Conservation (phyloP, 768 basidiomycete species). For the Mycena rebaudengoi region DNA sequence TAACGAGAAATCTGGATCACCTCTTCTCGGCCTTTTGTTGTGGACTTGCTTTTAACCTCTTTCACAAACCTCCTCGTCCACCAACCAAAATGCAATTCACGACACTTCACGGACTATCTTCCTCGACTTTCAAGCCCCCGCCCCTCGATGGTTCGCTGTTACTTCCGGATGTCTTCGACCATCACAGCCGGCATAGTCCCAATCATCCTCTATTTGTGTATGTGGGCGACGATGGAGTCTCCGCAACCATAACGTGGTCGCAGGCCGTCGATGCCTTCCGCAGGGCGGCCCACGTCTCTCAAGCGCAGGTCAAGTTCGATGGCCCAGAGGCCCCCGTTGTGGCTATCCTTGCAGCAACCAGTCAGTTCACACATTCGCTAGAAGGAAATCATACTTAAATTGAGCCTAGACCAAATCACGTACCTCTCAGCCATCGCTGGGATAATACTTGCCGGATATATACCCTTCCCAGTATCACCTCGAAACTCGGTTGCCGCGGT, state of each 20-base stretch:
- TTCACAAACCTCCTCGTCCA: neutral
- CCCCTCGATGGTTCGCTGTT: conserved; percentile 35
- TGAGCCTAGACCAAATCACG: conserved; percentile 40
- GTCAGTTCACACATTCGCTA: conserved; percentile 9
- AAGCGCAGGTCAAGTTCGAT: neutral
- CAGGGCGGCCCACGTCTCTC: conserved; percentile 25
- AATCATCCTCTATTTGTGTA: conserved; percentile 36
- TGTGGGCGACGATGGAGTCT: conserved; percentile 16
- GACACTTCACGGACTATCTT: conserved; percentile 1
- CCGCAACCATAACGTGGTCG: conserved; percentile 29
- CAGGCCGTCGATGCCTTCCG: conserved; percentile 34
- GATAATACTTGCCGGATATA: conserved; percentile 49
- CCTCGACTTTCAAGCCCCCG: conserved; percentile 34
- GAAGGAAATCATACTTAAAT: neutral
- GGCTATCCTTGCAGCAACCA: conserved; percentile 35
- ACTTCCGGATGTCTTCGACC: conserved; percentile 36
- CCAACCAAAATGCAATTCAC: neutral
- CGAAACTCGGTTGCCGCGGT: conserved; percentile 57
- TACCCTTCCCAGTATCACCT: conserved; percentile 47
- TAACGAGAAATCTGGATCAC: neutral
- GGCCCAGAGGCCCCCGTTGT: conserved; percentile 25
- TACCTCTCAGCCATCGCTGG: conserved; percentile 44
- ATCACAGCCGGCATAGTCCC: conserved; percentile 30
- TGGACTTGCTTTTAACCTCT: no score
- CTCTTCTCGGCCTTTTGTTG: no score